A percentile compares a stretch with the other conserved stretches of the same genome.
Conservation (phyloP, 768 basidiomycete species). For the Hericium rajendrae region DNA sequence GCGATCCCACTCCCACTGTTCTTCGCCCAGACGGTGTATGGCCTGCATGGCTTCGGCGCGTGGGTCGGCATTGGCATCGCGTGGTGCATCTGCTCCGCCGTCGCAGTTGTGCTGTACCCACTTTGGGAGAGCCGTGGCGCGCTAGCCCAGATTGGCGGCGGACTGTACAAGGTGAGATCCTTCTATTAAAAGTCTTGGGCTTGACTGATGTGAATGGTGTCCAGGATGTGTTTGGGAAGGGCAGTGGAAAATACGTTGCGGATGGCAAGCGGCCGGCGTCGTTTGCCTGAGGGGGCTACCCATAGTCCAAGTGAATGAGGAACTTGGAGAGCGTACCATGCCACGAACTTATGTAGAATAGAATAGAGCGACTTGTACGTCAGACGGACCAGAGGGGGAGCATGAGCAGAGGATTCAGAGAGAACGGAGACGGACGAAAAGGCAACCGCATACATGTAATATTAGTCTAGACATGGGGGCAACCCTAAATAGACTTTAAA, state of each 20-base stretch:
- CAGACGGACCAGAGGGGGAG: no score
- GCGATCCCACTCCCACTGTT: slow-evolving; percentile 82
- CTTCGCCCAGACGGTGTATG: slow-evolving; percentile 67
- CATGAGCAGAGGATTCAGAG: no score
- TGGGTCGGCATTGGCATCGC: slow-evolving; percentile 80
- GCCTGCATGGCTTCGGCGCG: slow-evolving; percentile 51
- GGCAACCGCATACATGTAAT: no score
- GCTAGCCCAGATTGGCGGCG: slow-evolving; percentile 44
- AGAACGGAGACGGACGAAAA: no score
- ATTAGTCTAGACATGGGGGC: no score
- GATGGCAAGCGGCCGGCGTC: no score
- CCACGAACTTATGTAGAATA: no score
- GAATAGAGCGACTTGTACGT: no score
- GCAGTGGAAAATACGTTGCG: neutral
- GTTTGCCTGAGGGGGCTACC: no score
- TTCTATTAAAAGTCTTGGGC: neutral
- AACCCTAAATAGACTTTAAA: no score
- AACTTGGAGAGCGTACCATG: no score
- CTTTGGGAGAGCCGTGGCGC: slow-evolving; percentile 75
- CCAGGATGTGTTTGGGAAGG: neutral
- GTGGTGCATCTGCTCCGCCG: slow-evolving; percentile 74
- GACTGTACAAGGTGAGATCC: slow-evolving; percentile 53
- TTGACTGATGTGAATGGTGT: neutral
- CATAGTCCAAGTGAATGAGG: no score
- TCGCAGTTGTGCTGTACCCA: slow-evolving; percentile 76